Evolutionary conservation across 1,139 yeast species (phyloP).

Genomic region (Saccharomycopsis hybrid): DNA sequence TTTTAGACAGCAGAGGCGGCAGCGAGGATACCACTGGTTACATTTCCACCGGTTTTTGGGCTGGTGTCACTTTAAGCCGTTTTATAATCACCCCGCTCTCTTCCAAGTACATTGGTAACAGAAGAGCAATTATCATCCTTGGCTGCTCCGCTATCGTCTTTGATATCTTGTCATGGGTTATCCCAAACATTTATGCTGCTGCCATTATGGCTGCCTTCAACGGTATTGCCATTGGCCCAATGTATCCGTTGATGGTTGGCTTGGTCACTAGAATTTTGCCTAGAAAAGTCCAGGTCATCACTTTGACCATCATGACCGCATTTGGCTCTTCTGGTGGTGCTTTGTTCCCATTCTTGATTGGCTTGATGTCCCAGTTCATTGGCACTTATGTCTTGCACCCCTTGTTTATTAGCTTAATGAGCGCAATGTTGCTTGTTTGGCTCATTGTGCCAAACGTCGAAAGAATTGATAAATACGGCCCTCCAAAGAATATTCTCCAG

Average conservation of each 20-base stretch:
- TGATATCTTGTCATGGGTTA: conserved; percentile 41
- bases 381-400: conserved; percentile 57
- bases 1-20: conserved; percentile 51
- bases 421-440: conserved; percentile 39
- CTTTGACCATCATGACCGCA: conserved; percentile 50
- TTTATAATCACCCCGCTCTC: conserved; percentile 30
- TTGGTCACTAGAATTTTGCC: conserved; percentile 43
- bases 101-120: conserved; percentile 41
- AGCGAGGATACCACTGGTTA: conserved; percentile 44
- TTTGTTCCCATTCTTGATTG: conserved; percentile 49
- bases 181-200: conserved; percentile 37
- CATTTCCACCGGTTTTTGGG: conserved; percentile 69
- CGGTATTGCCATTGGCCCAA: conserved; percentile 49
- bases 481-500: conserved; percentile 24
- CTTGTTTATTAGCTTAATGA: conserved; percentile 37
- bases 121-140: conserved; percentile 39
- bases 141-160: conserved; percentile 33
- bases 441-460: conserved; percentile 38
- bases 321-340: conserved; percentile 62
- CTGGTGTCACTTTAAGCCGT: conserved; percentile 59
- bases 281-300: conserved; percentile 46
- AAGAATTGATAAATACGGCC: conserved; percentile 23
- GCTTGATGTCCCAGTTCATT: conserved; percentile 42
- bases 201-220: conserved; percentile 42
- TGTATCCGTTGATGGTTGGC: conserved; percentile 48